These are phyloP conservation scores for Malus fusca DNA, from an alignment of 306 rosid species.

Conservation along the genomic window DNA sequence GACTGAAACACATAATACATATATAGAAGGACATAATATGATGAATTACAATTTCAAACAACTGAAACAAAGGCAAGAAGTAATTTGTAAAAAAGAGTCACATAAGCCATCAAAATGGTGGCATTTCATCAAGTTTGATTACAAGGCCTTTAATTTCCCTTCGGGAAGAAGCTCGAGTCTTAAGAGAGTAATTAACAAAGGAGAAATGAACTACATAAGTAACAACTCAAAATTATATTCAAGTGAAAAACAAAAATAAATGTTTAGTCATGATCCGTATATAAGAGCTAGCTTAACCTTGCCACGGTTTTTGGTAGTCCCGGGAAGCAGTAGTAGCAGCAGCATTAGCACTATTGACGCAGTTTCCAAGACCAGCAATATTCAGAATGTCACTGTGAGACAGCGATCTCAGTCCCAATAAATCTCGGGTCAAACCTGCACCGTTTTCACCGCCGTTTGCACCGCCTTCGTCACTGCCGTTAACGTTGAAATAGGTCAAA, in stretches of 20 bases:
- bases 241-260: neutral
- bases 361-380: slow-evolving; percentile 62
- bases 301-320: slow-evolving; percentile 57
- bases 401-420: slow-evolving; percentile 73
- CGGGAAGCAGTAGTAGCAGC: slow-evolving; percentile 10
- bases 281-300: slow-evolving; percentile 30
- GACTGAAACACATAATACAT: no score
- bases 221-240: slow-evolving; percentile 12
- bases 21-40: neutral
- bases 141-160: slow-evolving; percentile 30
- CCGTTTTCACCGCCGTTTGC: neutral
- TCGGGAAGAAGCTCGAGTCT: slow-evolving; percentile 26
- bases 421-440: slow-evolving; percentile 78
- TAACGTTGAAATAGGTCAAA: neutral
- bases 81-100: neutral
- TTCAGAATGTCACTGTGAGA: slow-evolving; percentile 67
- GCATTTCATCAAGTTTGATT: slow-evolving; percentile 2
- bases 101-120: slow-evolving; percentile 18
- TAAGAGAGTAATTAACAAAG: neutral
- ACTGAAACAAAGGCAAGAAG: neutral
- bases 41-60: neutral
- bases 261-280: neutral
- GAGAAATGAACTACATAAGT: neutral
- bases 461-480: neutral
- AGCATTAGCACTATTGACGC: slow-evolving; percentile 22